Conservation (phyloP, 2,329 filamentous ascomycete genomes). For the Claviceps africana region DNA sequence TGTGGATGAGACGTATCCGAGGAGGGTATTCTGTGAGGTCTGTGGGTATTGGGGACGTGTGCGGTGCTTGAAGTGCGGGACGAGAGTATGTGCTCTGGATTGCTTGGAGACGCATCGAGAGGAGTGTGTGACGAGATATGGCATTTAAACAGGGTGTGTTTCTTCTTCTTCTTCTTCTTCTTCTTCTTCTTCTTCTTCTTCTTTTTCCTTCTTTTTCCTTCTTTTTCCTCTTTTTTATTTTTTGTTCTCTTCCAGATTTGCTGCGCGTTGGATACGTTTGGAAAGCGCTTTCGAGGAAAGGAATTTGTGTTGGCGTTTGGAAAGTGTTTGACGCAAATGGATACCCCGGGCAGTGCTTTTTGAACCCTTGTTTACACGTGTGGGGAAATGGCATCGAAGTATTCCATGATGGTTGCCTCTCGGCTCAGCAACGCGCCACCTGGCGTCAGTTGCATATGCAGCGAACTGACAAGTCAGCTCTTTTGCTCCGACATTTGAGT, state of each 20-base stretch:
- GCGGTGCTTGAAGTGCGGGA: conserved; percentile 65
- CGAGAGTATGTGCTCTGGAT: conserved; percentile 60
- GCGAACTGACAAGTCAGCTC: background rate
- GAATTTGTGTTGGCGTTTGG: background rate
- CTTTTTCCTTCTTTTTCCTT: too few relatives aligned
- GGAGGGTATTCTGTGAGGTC: conserved; percentile 58
- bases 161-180: background rate
- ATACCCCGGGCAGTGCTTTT: conserved; percentile 4
- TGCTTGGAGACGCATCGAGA: conserved; percentile 60
- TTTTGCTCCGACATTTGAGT: background rate
- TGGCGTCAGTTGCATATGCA: background rate
- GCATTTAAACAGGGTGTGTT: conserved; percentile 20
- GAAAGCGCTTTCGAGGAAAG: background rate
- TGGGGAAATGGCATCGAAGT: background rate
- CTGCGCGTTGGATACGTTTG: background rate
- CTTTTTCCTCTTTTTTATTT: too few relatives aligned
- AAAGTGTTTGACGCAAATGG: conserved; percentile 4
- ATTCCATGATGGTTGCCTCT: background rate
- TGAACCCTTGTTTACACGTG: background rate
- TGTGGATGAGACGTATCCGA: conserved; percentile 37
- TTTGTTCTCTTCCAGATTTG: too few relatives aligned
- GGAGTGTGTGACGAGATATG: conserved; percentile 55
- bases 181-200: too few relatives aligned
- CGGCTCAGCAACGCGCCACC: too few relatives aligned
- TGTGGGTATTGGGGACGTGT: conserved; percentile 74